phyloP scores from a whole-genome alignment of 805 yeast species.

The Kazachstania kunashirensis region DNA sequence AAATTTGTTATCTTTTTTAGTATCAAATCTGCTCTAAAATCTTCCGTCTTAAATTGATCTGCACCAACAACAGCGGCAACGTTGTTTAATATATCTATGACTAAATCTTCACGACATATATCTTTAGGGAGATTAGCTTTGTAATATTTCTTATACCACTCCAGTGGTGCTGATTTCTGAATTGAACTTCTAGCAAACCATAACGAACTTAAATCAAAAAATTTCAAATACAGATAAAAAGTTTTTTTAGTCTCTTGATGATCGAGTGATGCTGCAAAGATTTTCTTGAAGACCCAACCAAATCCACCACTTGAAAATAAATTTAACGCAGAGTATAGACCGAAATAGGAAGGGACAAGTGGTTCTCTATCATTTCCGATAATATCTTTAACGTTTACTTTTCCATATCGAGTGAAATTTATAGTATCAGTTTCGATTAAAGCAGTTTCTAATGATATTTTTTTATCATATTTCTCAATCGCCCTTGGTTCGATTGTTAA shows the following conservation, averaged over 20 bases:
- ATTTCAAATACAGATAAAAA: constrained; percentile 9
- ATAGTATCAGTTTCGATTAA: constrained; percentile 5
- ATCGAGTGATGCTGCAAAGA: constrained; percentile 5
- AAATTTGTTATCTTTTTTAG: background rate
- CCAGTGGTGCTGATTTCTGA: constrained; percentile 3
- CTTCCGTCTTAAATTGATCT: too few relatives aligned
- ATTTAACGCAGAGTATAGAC: constrained; percentile 9
- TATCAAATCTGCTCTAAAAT: too few relatives aligned
- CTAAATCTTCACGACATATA: background rate
- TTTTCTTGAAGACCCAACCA: constrained; percentile 8
- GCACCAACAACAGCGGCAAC: background rate
- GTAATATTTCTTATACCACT: constrained; percentile 4
- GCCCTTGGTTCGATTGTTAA: constrained; percentile 3
- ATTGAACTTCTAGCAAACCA: background rate
- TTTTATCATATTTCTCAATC: constrained; percentile 1
- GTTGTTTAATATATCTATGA: background rate
- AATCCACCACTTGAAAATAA: constrained; percentile 9
- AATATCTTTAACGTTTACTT: background rate
- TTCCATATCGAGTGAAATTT: constrained; percentile 4
- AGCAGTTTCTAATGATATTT: constrained; percentile 9
- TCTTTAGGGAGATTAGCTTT: background rate
- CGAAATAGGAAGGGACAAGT: constrained; percentile 5
- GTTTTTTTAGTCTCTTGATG: constrained; percentile 8
- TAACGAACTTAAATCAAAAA: constrained; percentile 6
- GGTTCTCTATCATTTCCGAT: background rate